Conservation (phyloP, 352 stramenopile species). For the Globisporangium paddicum region DNA sequence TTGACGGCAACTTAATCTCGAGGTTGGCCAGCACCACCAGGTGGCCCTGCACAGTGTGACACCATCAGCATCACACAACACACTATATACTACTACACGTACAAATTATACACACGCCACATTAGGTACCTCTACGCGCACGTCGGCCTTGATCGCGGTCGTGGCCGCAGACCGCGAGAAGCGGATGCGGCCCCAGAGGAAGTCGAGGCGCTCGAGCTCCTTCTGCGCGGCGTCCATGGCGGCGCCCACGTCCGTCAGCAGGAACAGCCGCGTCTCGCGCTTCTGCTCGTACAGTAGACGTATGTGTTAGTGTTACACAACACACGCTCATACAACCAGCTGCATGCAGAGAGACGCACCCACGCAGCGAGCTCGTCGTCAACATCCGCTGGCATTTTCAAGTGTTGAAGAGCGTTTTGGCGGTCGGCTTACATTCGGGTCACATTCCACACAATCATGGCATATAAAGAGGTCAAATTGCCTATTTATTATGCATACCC, state of each 20-base stretch:
- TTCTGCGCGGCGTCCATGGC: constrained; percentile 43
- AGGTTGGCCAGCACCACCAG: constrained; percentile 70
- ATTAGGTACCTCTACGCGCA: constrained; percentile 67
- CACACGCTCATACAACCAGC: background rate
- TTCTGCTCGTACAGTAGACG: constrained; percentile 25
- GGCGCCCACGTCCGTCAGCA: constrained; percentile 53
- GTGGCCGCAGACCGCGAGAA: constrained; percentile 41
- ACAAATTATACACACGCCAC: background rate
- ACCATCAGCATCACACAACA: background rate
- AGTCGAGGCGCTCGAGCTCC: constrained; percentile 77
- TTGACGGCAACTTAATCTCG: constrained; percentile 58
- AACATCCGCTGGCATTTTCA: constrained; percentile 10
- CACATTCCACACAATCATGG: too few relatives aligned
- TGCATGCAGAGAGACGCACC: constrained; percentile 16
- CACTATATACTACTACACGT: background rate
- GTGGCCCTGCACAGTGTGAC: constrained; percentile 38
- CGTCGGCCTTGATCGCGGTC: constrained; percentile 54
- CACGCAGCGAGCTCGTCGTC: constrained; percentile 40
- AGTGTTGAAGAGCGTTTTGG: background rate
- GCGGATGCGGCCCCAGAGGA: constrained; percentile 77
- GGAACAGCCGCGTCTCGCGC: constrained; percentile 49
- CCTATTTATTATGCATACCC: too few relatives aligned
- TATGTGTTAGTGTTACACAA: background rate
- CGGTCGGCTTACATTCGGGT: too few relatives aligned
- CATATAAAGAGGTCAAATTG: too few relatives aligned